phyloP scores from a whole-genome alignment of 108 stramenopile genomes.

The Pelagomonas calceolata region DNA sequence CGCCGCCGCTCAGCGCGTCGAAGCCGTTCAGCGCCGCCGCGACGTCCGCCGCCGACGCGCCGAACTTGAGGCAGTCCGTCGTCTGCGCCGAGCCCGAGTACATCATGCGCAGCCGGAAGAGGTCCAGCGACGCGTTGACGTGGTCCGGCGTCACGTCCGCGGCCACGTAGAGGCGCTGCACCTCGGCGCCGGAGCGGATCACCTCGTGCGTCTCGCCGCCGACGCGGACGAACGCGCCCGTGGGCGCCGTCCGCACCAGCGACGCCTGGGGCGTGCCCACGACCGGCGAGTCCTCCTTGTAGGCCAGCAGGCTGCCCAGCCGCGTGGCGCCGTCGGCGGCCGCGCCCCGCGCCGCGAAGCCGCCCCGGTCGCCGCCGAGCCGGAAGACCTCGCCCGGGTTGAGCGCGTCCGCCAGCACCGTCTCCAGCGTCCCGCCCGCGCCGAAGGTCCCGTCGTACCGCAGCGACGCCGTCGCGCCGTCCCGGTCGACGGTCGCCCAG shows the following conservation, averaged over 20 bases:
- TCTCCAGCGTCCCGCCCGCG: background rate
- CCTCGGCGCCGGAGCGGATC: slow-evolving; percentile 44
- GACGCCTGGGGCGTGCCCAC: background rate
- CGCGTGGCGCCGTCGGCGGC: slow-evolving; percentile 45
- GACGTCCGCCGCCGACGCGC: slow-evolving; percentile 44
- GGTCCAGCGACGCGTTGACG: slow-evolving; percentile 24
- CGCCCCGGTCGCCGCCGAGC: slow-evolving; percentile 31
- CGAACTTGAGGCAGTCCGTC: slow-evolving; percentile 49
- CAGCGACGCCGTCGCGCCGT: slow-evolving; percentile 2
- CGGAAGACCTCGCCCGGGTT: slow-evolving; percentile 51
- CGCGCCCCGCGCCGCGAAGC: slow-evolving; percentile 17
- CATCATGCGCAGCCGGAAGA: slow-evolving; percentile 27
- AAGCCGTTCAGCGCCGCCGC: slow-evolving; percentile 39
- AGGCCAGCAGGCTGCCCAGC: slow-evolving; percentile 20
- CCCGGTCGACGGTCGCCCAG: slow-evolving; percentile 29
- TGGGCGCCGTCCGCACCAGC: slow-evolving; percentile 17
- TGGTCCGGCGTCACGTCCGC: slow-evolving; percentile 19
- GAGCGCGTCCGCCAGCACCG: slow-evolving; percentile 36
- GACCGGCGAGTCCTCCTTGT: background rate
- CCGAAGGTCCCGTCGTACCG: too few relatives aligned
- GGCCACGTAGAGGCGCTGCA: slow-evolving; percentile 47
- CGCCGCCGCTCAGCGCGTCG: slow-evolving; percentile 30
- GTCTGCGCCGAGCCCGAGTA: slow-evolving; percentile 28
- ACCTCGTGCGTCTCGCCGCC: slow-evolving; percentile 35
- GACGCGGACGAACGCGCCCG: slow-evolving; percentile 39